Percentiles rank a stretch among this genome's conserved stretches.
Evolutionary conservation across 352 stramenopile genomes (phyloP).

Genomic region (Aphanomyces astaci): DNA sequence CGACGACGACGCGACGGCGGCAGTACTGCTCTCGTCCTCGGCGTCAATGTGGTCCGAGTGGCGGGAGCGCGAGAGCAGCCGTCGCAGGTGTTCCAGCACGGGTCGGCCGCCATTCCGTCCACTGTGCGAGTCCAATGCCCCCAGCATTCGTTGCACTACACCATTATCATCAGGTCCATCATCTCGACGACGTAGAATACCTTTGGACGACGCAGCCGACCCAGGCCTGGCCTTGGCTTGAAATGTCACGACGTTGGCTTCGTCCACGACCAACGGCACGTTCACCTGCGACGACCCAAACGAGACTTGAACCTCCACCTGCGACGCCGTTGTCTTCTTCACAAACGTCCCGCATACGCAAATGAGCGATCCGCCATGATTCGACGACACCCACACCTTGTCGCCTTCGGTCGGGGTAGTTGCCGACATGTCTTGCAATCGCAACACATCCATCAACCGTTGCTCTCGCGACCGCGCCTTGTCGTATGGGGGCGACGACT

Average conservation of each 20-base stretch:
- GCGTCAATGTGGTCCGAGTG: neutral
- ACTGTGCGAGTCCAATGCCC: neutral
- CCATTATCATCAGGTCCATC: neutral
- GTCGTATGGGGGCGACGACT: neutral
- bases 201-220: conserved; percentile 9
- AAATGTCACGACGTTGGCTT: neutral
- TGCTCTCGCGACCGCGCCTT: neutral
- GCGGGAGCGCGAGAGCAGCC: neutral
- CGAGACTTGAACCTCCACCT: neutral
- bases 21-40: neutral
- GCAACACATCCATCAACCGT: conserved; percentile 8
- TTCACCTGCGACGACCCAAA: conserved; percentile 4
- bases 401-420: neutral
- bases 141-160: conserved; percentile 17
- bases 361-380: neutral
- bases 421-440: conserved; percentile 1
- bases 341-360: conserved; percentile 6
- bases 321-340: neutral
- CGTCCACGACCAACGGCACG: conserved; percentile 2
- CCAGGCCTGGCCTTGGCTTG: conserved; percentile 1
- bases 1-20: neutral
- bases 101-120: neutral
- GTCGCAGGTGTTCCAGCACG: conserved; percentile 9
- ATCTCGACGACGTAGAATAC: neutral
- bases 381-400: conserved; percentile 11